Evolutionary conservation across 192 early-diverging fungal genomes (phyloP).

Genomic region (Coemansia sp.): DNA sequence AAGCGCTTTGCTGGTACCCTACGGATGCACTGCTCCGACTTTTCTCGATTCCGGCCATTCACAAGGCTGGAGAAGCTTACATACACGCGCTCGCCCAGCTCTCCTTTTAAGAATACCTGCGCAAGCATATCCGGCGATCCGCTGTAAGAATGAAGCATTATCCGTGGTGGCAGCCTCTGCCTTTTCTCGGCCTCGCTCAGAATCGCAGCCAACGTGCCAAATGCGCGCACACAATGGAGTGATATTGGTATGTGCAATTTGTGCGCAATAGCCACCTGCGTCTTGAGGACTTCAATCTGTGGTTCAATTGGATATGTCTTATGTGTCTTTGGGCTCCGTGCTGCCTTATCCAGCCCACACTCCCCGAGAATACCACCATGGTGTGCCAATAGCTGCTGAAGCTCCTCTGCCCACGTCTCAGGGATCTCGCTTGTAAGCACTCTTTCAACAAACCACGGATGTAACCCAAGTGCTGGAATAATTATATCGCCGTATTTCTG

Average conservation of each 20-base stretch:
- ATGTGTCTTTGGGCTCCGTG: constrained; percentile 27
- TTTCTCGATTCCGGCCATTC: constrained; percentile 60
- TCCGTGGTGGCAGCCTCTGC: constrained; percentile 58
- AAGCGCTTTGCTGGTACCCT: constrained; percentile 74
- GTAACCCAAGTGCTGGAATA: constrained; percentile 47
- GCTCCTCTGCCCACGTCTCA: constrained; percentile 22
- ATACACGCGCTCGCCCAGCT: constrained; percentile 58
- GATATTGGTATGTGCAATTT: constrained; percentile 62
- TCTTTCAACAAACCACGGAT: constrained; percentile 53
- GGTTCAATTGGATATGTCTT: constrained; percentile 33
- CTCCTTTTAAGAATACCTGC: constrained; percentile 37
- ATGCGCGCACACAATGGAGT: constrained; percentile 78
- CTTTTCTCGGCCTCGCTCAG: constrained; percentile 24
- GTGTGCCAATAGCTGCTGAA: constrained; percentile 16
- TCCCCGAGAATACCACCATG: constrained; percentile 47
- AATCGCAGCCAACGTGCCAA: constrained; percentile 58
- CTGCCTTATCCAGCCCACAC: constrained; percentile 51
- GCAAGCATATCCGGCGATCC: constrained; percentile 71
- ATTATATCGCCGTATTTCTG: constrained; percentile 6
- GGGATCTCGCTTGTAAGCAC: constrained; percentile 32
- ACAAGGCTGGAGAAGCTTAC: constrained; percentile 78
- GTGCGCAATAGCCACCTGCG: constrained; percentile 71
- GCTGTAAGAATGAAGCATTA: constrained; percentile 86
- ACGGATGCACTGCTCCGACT: constrained; percentile 58
- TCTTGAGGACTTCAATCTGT: constrained; percentile 54